phyloP scores from a whole-genome alignment of 2,329 filamentous ascomycete species.

The Clonostachys rosea region DNA sequence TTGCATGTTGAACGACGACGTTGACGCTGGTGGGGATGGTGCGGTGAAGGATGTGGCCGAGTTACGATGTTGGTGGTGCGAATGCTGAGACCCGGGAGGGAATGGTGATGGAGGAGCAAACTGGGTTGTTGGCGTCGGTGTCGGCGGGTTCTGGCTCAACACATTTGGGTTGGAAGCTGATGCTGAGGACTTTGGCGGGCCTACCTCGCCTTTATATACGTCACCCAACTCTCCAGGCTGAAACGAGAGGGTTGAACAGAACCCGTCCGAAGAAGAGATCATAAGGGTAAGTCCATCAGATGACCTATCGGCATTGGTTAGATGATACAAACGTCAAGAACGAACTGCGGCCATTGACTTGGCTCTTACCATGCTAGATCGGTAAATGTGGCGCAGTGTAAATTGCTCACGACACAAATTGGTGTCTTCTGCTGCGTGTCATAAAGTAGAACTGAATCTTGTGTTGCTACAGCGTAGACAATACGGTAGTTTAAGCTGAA shows the following conservation, averaged over 20 bases:
- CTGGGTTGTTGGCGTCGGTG: slow-evolving; percentile 64
- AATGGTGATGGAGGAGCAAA: slow-evolving; percentile 60
- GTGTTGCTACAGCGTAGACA: slow-evolving; percentile 94
- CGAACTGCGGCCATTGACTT: not conserved
- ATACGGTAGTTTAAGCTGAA: slow-evolving; percentile 90
- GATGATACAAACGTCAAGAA: not conserved
- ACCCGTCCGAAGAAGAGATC: slow-evolving; percentile 97
- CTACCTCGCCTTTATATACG: slow-evolving; percentile 66
- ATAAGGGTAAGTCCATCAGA: slow-evolving; percentile 58
- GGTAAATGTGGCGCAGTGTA: slow-evolving; percentile 96
- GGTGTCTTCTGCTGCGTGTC: slow-evolving; percentile 96
- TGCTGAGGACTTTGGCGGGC: slow-evolving; percentile 33
- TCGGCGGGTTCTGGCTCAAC: slow-evolving; percentile 57
- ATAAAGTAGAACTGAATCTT: slow-evolving; percentile 91
- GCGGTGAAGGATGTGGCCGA: slow-evolving; percentile 53
- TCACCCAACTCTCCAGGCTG: slow-evolving; percentile 79
- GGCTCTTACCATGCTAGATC: slow-evolving; percentile 84
- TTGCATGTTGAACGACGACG: slow-evolving; percentile 42
- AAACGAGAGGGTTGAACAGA: slow-evolving; percentile 91
- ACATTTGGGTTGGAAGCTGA: slow-evolving; percentile 21
- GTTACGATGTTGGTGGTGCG: slow-evolving; percentile 43
- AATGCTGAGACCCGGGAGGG: slow-evolving; percentile 37
- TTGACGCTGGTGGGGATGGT: slow-evolving; percentile 49
- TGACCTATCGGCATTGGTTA: slow-evolving; percentile 25
- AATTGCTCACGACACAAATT: slow-evolving; percentile 89